Conservation (phyloP, 2,329 filamentous ascomycete species). For the Domatiomyces catenatus region DNA sequence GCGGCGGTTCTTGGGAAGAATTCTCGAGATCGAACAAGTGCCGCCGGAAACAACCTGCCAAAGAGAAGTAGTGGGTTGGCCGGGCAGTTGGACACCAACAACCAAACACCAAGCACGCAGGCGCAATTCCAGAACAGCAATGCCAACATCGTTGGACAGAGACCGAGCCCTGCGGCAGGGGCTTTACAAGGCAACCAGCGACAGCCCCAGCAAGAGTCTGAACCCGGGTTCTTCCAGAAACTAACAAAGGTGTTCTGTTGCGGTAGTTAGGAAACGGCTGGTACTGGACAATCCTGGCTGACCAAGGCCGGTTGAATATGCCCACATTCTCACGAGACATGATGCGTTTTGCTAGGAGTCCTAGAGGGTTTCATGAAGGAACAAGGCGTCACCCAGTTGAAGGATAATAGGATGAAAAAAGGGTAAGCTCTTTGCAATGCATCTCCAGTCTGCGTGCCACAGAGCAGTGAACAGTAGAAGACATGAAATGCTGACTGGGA, state of each 20-base stretch:
- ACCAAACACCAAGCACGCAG: constrained; percentile 79
- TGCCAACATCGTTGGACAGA: constrained; percentile 58
- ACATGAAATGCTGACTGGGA: neutral
- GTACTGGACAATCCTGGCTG: neutral
- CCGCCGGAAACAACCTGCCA: constrained; percentile 30
- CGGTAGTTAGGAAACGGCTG: constrained; percentile 31
- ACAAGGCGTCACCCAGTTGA: neutral
- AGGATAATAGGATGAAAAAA: neutral
- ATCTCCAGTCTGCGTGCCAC: neutral
- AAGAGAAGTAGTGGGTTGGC: constrained; percentile 20
- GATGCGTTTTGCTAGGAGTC: neutral
- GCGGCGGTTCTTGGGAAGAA: constrained; percentile 46
- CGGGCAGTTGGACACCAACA: constrained; percentile 49
- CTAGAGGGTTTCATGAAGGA: neutral
- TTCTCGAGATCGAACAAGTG: constrained; percentile 55
- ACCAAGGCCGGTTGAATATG: neutral
- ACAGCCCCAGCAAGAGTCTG: constrained; percentile 46
- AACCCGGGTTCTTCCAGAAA: constrained; percentile 76
- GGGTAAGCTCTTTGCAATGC: neutral
- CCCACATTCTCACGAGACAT: neutral
- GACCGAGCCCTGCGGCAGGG: constrained; percentile 41
- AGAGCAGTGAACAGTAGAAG: neutral
- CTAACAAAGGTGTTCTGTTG: constrained; percentile 87
- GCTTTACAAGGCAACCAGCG: constrained; percentile 42
- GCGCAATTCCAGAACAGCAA: constrained; percentile 95